Evolutionary conservation across 331 rosid genomes (phyloP).

Genomic region (Pyrus hybrid): DNA sequence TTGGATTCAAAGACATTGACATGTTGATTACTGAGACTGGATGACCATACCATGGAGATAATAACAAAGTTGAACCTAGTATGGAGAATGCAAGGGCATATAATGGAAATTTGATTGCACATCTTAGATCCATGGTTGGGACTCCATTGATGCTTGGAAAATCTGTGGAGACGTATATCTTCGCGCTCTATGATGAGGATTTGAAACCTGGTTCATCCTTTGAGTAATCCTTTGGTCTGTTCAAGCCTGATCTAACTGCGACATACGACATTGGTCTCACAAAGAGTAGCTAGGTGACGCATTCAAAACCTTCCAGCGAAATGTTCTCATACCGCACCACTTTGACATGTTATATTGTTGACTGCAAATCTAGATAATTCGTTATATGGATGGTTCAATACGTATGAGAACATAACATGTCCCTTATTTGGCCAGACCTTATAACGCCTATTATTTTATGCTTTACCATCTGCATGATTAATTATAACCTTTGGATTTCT

Average conservation of each 20-base stretch:
- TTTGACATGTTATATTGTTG: neutral
- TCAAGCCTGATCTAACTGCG: constrained; percentile 51
- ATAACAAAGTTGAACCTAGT: constrained; percentile 57
- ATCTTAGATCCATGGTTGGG: constrained; percentile 82
- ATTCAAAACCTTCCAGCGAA: neutral
- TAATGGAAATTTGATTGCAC: constrained; percentile 75
- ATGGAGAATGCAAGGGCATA: constrained; percentile 82
- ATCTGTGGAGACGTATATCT: constrained; percentile 72
- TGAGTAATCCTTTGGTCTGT: constrained; percentile 72
- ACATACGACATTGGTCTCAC: constrained; percentile 70
- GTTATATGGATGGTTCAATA: neutral
- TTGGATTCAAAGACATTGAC: constrained; percentile 56
- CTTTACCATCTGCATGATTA: neutral
- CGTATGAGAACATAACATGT: neutral
- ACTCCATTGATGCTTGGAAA: constrained; percentile 88
- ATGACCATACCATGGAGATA: constrained; percentile 80
- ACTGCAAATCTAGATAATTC: neutral
- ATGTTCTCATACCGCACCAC: neutral
- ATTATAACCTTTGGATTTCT: neutral
- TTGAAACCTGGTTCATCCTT: constrained; percentile 62
- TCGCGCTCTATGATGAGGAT: constrained; percentile 77
- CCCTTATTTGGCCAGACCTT: neutral
- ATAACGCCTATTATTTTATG: neutral
- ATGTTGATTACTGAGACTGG: constrained; percentile 92
- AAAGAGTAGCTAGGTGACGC: constrained; percentile 53